phyloP scores from a whole-genome alignment of 495 filamentous ascomycete genomes.

The Daldinia loculata region DNA sequence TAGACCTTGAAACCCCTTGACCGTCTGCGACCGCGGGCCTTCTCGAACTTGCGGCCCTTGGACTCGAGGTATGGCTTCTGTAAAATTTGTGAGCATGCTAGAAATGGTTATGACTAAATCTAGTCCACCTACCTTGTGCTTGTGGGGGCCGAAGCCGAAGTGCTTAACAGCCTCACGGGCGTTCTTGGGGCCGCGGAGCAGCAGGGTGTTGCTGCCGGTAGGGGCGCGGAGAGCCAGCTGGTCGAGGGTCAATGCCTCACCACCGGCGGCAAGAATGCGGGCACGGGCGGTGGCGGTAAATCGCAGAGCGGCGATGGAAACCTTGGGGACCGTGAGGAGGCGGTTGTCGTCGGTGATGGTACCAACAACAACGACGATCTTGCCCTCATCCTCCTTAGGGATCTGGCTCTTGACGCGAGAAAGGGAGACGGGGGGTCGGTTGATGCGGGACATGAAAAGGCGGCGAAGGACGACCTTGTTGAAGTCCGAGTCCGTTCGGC shows the following conservation, averaged over 20 bases:
- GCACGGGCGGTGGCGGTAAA: slow-evolving; percentile 96
- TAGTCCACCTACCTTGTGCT: slow-evolving; percentile 79
- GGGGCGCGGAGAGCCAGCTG: slow-evolving; percentile 93
- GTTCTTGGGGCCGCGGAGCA: slow-evolving; percentile 97
- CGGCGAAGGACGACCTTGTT: slow-evolving; percentile 96
- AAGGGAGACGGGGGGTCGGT: slow-evolving; percentile 93
- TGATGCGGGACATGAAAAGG: slow-evolving; percentile 96
- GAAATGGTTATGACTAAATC: not conserved
- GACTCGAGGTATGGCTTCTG: slow-evolving; percentile 95
- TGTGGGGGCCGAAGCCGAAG: slow-evolving; percentile 97
- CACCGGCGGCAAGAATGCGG: slow-evolving; percentile 89
- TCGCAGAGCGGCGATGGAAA: slow-evolving; percentile 88
- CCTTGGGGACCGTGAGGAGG: slow-evolving; percentile 85
- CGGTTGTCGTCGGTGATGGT: slow-evolving; percentile 98
- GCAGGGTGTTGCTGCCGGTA: slow-evolving; percentile 91
- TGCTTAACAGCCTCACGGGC: slow-evolving; percentile 96
- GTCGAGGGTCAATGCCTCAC: slow-evolving; percentile 92
- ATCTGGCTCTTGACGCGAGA: slow-evolving; percentile 82
- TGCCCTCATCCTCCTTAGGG: slow-evolving; percentile 74
- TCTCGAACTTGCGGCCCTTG: slow-evolving; percentile 99
- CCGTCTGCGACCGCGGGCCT: slow-evolving; percentile 94
- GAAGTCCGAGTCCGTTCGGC: slow-evolving; percentile 95
- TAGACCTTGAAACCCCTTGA: slow-evolving; percentile 99
- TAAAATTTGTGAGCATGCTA: slow-evolving; percentile 20
- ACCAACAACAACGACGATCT: slow-evolving; percentile 91